Base-by-base conservation (phyloP, 1,284 basidiomycete species). In the Melanopsichium pennsylvanicum region DNA sequence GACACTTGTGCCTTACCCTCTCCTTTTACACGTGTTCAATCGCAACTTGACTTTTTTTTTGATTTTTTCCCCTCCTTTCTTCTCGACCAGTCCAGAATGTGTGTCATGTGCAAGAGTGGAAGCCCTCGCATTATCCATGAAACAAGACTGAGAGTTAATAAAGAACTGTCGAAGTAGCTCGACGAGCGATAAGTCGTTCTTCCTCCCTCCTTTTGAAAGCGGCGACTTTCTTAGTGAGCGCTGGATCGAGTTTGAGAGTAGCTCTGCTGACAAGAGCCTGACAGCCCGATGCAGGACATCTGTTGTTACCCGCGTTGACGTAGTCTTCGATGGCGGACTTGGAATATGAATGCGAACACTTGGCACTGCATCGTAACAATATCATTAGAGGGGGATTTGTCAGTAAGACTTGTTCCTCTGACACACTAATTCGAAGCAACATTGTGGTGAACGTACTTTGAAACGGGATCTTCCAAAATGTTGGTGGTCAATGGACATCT, bases 401-500 rank as follows among this genome's bases (percentile, higher is more conserved):
- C 11, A 46, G 27, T 9, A 18, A 12, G 36, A 9, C n/a, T n/a
- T n/a, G n/a, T n/a, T n/a, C n/a, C n/a, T n/a, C n/a, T n/a, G n/a
- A n/a, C n/a, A n/a, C n/a, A n/a, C n/a, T n/a, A n/a, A n/a, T n/a
- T n/a, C n/a, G 21, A 26, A 13, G 15, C 16, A 9, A 19, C 16
- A 19, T 22, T 34, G 27, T 3, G 34, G 15, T 15, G 11, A 3
- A 60, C 52, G 35, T 57, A 72, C 57, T 59, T 66, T n/a, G 70
- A 47, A 11, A 77, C 32, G 1, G 76, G 75, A 42, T 78, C 69
- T 22, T 58, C 56, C 11, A 78, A 55, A 11, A 77, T 45, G 29
- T 59, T 59, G 5, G 68, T 54, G 0, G 73, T 70, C 18, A 77
- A 41, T 1, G 76, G 76, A 38, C 76, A 78, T 15, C 70, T 54